Base-by-base conservation (phyloP, 2,329 filamentous ascomycete genomes). In the Fusarium goolgardi region DNA sequence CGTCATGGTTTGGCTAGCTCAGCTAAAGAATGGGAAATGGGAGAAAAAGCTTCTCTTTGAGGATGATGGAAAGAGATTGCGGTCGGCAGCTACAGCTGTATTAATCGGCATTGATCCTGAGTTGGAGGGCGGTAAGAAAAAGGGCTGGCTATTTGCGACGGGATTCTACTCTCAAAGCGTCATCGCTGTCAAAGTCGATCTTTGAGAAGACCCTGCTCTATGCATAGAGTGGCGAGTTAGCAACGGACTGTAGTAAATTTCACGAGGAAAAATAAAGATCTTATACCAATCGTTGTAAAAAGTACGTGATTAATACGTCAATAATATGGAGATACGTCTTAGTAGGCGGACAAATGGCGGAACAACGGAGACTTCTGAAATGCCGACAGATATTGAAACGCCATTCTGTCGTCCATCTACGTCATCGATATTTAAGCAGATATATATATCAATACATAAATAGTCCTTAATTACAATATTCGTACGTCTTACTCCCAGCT, bases 131-230 rank as follows among this genome's bases (percentile, higher is more conserved):
- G 81, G 81, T 0, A 78, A 80, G 68, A 80, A 83, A 20, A 80
- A 81, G 61, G 87, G 82, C 0, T 88, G 85, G 85, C 71, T 90
- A 18, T 89, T 86, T 73, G 82, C 84, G 3, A 86, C 86, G 0
- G 87, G 88, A 0, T 86, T 87, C 56, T 63, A 84, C 61, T 83
- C 85, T 4, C 76, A 78, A 32, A 81, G 75, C 58, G 77, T 84
- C 34, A 72, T 88, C 63, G 85, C 85, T 13, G 79, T 85, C 21
- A 83, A 84, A 73, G 81, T 89, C 32, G 80, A 86, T 66, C 73
- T 89, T 6, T 67, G 18, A 39, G 5, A 11, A 18, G n/a, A 18
- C 6, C 1, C 5, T 2, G 0, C 21, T 16, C 5, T 15, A 15
- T 2, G 7, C 2, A 18, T 3, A 2, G 2, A 5, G 13, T 51